Evolutionary conservation across 2,329 filamentous ascomycete species (phyloP).

Genomic region (Xylariales sp.): DNA sequence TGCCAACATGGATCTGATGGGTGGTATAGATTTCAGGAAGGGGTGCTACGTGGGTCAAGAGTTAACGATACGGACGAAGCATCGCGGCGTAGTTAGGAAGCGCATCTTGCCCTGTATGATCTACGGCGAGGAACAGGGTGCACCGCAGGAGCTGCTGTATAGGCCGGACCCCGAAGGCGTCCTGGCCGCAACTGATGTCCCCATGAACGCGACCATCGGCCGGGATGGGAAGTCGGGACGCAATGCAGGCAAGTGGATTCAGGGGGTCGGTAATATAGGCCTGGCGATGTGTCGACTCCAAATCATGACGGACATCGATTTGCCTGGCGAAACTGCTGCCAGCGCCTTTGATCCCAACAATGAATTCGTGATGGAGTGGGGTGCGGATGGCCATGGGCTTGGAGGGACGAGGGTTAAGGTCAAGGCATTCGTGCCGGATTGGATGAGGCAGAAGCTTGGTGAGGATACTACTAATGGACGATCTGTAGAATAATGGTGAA

Average conservation of each 20-base stretch:
- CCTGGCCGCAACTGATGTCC: conserved; percentile 31
- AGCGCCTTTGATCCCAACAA: conserved; percentile 55
- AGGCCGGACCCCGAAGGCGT: conserved; percentile 22
- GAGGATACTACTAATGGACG: no score
- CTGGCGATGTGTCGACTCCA: conserved; percentile 83
- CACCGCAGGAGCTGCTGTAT: conserved; percentile 43
- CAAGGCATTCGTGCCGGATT: conserved; percentile 80
- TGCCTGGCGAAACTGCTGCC: conserved; percentile 63
- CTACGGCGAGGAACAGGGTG: conserved; percentile 46
- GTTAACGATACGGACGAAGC: conserved; percentile 89
- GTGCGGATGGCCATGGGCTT: conserved; percentile 35
- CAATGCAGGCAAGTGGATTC: conserved; percentile 75
- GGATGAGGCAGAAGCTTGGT: no score
- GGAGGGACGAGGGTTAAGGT: conserved; percentile 43
- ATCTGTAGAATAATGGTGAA: no score
- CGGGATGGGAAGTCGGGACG: conserved; percentile 52
- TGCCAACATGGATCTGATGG: conserved; percentile 81
- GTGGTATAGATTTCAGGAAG: conserved; percentile 87
- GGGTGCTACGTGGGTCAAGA: conserved; percentile 98
- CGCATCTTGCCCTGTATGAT: conserved; percentile 76
- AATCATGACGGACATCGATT: conserved; percentile 76
- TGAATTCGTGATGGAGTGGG: conserved; percentile 55
- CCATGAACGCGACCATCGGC: conserved; percentile 44
- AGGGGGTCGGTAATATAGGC: conserved; percentile 78
- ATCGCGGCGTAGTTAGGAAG: conserved; percentile 90